Conservation (phyloP, 2,329 filamentous ascomycete species). For the Cercospora zeina region DNA sequence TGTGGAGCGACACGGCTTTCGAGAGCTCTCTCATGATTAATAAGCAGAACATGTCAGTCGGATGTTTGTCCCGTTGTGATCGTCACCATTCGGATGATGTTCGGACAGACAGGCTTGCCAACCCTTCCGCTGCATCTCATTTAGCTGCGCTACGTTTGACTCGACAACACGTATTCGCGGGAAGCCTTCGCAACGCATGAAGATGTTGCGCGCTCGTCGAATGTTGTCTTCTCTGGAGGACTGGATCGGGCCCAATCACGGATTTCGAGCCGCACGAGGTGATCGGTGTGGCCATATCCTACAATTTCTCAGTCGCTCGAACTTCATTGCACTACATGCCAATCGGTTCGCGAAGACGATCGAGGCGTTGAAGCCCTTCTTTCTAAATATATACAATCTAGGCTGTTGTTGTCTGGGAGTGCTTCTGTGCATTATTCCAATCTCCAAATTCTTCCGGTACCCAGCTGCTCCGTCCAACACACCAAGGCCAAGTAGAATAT, state of each 20-base stretch:
- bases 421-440: conserved; percentile 4
- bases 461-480: neutral
- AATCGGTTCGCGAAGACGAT: neutral
- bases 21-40: neutral
- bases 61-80: neutral
- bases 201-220: too few relatives aligned
- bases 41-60: neutral
- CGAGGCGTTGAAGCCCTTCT: conserved; percentile 8
- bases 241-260: too few relatives aligned
- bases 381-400: conserved; percentile 16
- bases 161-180: too few relatives aligned
- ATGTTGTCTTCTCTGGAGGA: too few relatives aligned
- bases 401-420: conserved; percentile 5
- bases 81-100: too few relatives aligned
- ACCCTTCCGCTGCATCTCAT: too few relatives aligned
- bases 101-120: too few relatives aligned
- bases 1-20: too few relatives aligned
- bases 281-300: too few relatives aligned
- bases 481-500: neutral
- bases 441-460: conserved; percentile 6
- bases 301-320: neutral
- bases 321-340: neutral
- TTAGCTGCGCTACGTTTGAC: too few relatives aligned
- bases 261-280: too few relatives aligned
- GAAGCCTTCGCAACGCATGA: too few relatives aligned